phyloP scores from a whole-genome alignment of 2,329 filamentous ascomycete species.

The Fusarium sp. region DNA sequence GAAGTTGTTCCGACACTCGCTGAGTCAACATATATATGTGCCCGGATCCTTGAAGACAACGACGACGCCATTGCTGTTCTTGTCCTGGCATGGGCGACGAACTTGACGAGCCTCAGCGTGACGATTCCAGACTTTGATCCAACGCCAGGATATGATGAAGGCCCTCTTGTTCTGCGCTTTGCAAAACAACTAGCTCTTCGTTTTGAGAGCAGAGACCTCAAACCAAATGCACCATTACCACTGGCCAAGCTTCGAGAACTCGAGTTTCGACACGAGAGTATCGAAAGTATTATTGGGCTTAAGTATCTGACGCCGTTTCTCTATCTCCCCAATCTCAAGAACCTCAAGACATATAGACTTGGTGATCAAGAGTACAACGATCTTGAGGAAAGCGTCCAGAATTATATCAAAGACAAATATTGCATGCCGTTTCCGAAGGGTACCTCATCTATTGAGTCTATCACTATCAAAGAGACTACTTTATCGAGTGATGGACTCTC shows the following conservation, averaged over 20 bases:
- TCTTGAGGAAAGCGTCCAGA: fast-evolving
- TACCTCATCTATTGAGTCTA: neutral
- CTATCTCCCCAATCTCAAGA: neutral
- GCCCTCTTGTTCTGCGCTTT: neutral
- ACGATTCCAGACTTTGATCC: neutral
- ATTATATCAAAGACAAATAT: neutral
- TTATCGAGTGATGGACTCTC: neutral
- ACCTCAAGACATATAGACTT: neutral
- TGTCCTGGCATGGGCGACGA: neutral
- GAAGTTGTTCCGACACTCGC: neutral
- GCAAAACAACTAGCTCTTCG: neutral
- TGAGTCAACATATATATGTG: neutral
- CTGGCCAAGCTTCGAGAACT: neutral
- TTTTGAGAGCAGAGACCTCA: fast-evolving
- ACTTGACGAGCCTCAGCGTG: neutral
- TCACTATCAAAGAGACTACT: neutral
- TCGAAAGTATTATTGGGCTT: neutral
- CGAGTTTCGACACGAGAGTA: neutral
- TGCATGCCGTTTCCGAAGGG: neutral
- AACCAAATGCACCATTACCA: neutral
- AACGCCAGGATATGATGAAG: fast-evolving
- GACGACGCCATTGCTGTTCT: neutral
- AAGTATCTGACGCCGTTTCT: neutral
- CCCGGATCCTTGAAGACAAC: fast-evolving
- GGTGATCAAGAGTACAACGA: neutral